Percentiles rank a stretch among this genome's conserved stretches.
These are phyloP conservation scores for Thielaviopsis populi DNA, from an alignment of 2,329 filamentous ascomycete species.

Conservation along the genomic window DNA sequence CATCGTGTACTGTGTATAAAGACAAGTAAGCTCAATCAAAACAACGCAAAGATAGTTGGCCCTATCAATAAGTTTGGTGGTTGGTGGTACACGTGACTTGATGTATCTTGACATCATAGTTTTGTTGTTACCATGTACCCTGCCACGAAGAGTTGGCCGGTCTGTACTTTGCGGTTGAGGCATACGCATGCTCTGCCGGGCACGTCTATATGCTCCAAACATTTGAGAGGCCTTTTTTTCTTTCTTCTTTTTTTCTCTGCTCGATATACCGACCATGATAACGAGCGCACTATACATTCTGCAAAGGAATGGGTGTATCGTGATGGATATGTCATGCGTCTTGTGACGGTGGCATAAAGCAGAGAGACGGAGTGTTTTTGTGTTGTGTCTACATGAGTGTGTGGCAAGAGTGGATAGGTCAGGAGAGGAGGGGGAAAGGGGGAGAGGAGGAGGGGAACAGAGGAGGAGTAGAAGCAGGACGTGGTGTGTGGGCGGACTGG, in stretches of 20 bases:
- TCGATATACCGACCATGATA: background rate
- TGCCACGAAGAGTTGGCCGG: background rate
- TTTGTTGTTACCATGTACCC: background rate
- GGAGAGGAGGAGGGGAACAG: background rate
- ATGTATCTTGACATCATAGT: background rate
- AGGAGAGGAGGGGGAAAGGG: background rate
- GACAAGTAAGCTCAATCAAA: background rate
- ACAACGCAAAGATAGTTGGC: background rate
- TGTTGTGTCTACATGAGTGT: too few species aligned
- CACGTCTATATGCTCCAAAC: too few species aligned
- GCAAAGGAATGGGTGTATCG: too few species aligned
- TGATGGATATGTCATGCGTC: too few species aligned
- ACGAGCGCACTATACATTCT: background rate
- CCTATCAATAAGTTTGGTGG: background rate
- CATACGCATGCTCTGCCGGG: background rate
- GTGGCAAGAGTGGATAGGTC: too few species aligned
- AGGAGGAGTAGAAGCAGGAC: background rate
- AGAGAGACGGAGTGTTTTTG: too few species aligned
- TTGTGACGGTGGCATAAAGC: too few species aligned
- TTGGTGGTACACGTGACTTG: background rate
- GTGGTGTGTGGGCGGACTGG: background rate
- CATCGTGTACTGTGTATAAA: background rate
- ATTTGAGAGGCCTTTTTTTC: background rate
- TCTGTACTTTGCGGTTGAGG: background rate
- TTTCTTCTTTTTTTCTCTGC: background rate